These are phyloP conservation scores for Orbilia quercus DNA, from an alignment of 2,329 filamentous ascomycete species.

Conservation along the genomic window DNA sequence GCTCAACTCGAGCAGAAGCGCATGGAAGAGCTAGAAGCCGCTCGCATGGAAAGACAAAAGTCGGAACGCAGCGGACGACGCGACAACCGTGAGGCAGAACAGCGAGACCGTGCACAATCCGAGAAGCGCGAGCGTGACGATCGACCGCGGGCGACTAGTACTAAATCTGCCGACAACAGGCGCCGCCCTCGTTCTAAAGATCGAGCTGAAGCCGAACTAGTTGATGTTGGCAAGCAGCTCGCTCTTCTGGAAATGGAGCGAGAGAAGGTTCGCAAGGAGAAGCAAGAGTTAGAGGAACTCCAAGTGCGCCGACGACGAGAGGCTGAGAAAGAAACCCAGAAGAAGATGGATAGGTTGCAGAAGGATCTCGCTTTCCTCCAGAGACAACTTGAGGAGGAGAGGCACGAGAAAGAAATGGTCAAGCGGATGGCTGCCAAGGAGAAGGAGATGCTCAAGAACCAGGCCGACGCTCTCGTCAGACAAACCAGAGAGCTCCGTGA, in stretches of 20 bases:
- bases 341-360: conserved; percentile 54
- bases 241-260: conserved; percentile 52
- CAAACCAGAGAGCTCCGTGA: conserved; percentile 52
- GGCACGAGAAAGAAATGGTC: conserved; percentile 48
- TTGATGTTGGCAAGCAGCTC: conserved; percentile 53
- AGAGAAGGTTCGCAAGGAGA: conserved; percentile 52
- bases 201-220: conserved; percentile 49
- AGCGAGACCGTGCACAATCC: conserved; percentile 31
- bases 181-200: conserved; percentile 52
- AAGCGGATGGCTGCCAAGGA: conserved; percentile 49
- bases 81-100: conserved; percentile 33
- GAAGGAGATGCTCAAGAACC: conserved; percentile 43
- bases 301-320: conserved; percentile 39
- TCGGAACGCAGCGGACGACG: conserved; percentile 46
- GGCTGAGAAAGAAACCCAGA: conserved; percentile 49
- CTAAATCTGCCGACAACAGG: conserved; percentile 47
- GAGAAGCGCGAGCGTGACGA: conserved; percentile 47
- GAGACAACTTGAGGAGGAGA: conserved; percentile 46
- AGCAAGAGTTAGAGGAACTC: conserved; percentile 45
- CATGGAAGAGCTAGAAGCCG: conserved; percentile 43
- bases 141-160: conserved; percentile 39
- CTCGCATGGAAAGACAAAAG: conserved; percentile 51
- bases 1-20: conserved; percentile 40
- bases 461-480: conserved; percentile 36
- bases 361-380: conserved; percentile 44